Conservation (phyloP, 495 filamentous ascomycete genomes). For the Recurvomyces mirabilis region DNA sequence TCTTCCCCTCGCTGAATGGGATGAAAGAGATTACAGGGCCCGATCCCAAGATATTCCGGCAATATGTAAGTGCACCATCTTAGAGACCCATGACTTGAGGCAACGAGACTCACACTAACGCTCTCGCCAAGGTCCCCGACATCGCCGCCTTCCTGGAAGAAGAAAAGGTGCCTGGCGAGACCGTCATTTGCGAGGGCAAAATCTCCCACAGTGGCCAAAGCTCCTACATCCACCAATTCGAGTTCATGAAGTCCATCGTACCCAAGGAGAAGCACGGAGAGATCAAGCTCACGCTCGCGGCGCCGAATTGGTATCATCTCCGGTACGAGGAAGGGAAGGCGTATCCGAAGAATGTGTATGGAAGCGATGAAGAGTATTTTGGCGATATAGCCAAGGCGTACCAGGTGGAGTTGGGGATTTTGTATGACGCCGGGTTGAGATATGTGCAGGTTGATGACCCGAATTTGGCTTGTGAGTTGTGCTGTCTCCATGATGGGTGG, state of each 20-base stretch:
- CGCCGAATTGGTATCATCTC: conserved; percentile 58
- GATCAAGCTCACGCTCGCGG: conserved; percentile 54
- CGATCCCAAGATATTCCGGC: conserved; percentile 26
- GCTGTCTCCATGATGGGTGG: no score
- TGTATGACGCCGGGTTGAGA: conserved; percentile 51
- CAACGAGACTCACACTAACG: no score
- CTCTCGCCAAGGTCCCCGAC: no score
- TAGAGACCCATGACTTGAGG: no score
- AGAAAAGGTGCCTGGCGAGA: conserved; percentile 64
- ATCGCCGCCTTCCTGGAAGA: conserved; percentile 61
- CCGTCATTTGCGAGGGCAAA: conserved; percentile 53
- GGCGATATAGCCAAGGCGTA: conserved; percentile 50
- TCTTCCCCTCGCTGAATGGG: conserved; percentile 29
- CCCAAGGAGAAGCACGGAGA: conserved; percentile 39
- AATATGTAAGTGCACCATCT: no score
- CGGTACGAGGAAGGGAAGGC: conserved; percentile 48
- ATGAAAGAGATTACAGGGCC: conserved; percentile 30
- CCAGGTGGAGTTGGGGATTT: conserved; percentile 46
- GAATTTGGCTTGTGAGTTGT: conserved; percentile 41
- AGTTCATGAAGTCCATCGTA: conserved; percentile 42
- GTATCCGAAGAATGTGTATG: conserved; percentile 45
- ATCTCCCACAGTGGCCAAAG: conserved; percentile 28
- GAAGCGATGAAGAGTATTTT: conserved; percentile 49
- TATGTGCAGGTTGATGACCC: conserved; percentile 59
- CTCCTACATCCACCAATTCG: conserved; percentile 47